Conservation (phyloP, 148 eudicot species). For the Cornus suecica region DNA sequence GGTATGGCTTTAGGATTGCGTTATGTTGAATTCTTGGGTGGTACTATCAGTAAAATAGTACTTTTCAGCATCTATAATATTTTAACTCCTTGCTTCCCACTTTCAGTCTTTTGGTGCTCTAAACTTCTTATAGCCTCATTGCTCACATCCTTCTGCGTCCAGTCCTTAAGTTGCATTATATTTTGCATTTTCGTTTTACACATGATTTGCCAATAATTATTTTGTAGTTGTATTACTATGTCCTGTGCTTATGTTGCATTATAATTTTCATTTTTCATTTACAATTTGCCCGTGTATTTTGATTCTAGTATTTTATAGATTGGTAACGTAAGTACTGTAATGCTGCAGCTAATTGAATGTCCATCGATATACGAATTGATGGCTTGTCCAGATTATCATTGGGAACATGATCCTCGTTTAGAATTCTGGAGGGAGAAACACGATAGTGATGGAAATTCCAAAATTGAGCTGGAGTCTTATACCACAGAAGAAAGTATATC, state of each 20-base stretch:
- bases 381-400: conserved; percentile 66
- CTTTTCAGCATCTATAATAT: not conserved
- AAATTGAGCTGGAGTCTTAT: conserved; percentile 60
- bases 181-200: no score
- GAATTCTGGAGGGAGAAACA: conserved; percentile 79
- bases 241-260: not conserved
- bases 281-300: not conserved
- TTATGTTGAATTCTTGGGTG: not conserved
- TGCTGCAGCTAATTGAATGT: conserved; percentile 83
- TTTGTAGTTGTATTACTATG: no score
- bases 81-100: not conserved
- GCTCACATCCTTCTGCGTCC: not conserved
- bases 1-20: not conserved
- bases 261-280: not conserved
- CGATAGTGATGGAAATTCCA: conserved; percentile 51
- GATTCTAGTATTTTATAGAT: not conserved
- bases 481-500: conserved; percentile 59
- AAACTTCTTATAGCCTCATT: not conserved
- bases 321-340: not conserved
- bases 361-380: conserved; percentile 96
- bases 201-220: no score
- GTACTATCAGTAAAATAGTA: not conserved
- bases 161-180: not conserved
- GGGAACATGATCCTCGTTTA: conserved; percentile 75
- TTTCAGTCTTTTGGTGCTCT: not conserved